Evolutionary conservation across 2,329 filamentous ascomycete genomes (phyloP).

Genomic region (Cladophialophora carrionii): DNA sequence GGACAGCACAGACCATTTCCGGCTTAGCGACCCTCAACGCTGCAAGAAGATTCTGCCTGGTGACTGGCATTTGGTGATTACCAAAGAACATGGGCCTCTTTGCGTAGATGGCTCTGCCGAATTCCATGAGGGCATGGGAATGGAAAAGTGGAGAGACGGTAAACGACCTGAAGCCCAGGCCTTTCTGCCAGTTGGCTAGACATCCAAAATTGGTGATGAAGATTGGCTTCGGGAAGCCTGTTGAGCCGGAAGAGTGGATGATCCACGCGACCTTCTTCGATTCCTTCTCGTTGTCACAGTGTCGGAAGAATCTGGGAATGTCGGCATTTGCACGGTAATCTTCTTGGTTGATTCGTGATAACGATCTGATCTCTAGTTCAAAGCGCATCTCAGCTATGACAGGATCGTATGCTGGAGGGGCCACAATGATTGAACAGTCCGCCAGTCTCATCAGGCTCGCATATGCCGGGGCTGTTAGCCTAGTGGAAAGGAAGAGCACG

Average conservation of each 20-base stretch:
- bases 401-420: not conserved
- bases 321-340: not conserved
- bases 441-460: slow-evolving; percentile 45
- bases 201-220: slow-evolving; percentile 46
- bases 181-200: slow-evolving; percentile 27
- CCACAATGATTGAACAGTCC: slow-evolving; percentile 40
- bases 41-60: slow-evolving; percentile 52
- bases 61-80: slow-evolving; percentile 60
- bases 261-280: slow-evolving; percentile 46
- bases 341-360: slow-evolving; percentile 5
- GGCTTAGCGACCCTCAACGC: slow-evolving; percentile 50
- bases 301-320: slow-evolving; percentile 33
- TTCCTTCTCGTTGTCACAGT: slow-evolving; percentile 38
- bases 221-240: slow-evolving; percentile 53
- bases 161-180: slow-evolving; percentile 32
- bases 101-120: slow-evolving; percentile 58
- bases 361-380: not conserved
- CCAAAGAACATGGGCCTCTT: slow-evolving; percentile 58
- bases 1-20: slow-evolving; percentile 62
- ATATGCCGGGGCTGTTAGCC: slow-evolving; percentile 57
- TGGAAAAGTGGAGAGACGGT: slow-evolving; percentile 63
- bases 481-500: slow-evolving; percentile 58
- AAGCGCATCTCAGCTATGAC: not conserved
- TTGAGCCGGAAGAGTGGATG: slow-evolving; percentile 55
- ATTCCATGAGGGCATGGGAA: slow-evolving; percentile 60